Evolutionary conservation across 352 stramenopile genomes (phyloP), one percentile per base, ranked within the genome.

Genomic region (Phytophthora ramorum): DNA sequence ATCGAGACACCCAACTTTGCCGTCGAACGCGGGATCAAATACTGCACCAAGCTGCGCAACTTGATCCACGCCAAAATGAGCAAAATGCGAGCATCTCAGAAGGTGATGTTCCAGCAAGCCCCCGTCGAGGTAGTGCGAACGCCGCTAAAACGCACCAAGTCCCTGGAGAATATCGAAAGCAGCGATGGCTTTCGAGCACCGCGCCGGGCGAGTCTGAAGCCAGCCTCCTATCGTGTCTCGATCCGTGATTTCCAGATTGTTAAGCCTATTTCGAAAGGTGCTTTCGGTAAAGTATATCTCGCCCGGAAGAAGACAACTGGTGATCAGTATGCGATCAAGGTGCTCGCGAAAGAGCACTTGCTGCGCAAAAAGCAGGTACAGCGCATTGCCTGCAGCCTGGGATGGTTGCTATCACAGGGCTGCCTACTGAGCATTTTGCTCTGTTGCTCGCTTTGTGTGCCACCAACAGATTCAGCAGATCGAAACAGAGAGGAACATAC

Each of bases 251-350:
- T 97, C 43, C 76, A 95, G 37, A 95, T 97, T 41, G 67, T 97
- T 30, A 97, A 97, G 32, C 84, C 88, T 1, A 97, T 97, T 40
- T 95, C 87, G 1, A 96, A 95, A 69, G 91, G 91, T 2, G 91
- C 91, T 1, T 97, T 96, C 40, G 91, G 91, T 4, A 91, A 93
- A 56, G 91, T 97, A 13, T 97, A 96, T 51, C 65, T 97, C 20
- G 88, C 90, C 5, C 56, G 77, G 19, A 96, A 96, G 66, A 95
- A 93, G 53, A 93, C 81, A 0, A 97, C 89, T 1, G 91, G 91
- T 1, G 89, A 97, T 45, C 83, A 95, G 24, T 97, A 96, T 66
- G 91, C 91, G 5, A 95, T 97, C 58, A 97, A 97, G 70, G 90
- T 97, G 50, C 78, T 97, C 19, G 84, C 81, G 9, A 97, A 97